Percentiles rank a stretch among this genome's conserved stretches.
Conservation (phyloP, 2,329 filamentous ascomycete species). For the Fusarium sp. region DNA sequence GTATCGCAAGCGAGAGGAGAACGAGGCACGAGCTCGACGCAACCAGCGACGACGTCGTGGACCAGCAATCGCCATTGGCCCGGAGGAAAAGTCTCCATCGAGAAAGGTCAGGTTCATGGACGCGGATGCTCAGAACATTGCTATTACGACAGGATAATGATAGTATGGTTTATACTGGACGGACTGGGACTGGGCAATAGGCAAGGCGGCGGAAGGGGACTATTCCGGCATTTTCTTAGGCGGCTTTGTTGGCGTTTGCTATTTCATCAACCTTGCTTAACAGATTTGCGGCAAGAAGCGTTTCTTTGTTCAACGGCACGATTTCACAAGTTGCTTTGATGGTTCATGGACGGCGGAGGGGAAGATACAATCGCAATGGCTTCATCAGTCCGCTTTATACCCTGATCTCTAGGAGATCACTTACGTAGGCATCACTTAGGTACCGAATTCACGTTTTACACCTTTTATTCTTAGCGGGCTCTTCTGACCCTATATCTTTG, state of each 20-base stretch:
- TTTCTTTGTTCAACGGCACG: not conserved
- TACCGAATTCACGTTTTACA: slow-evolving; percentile 2
- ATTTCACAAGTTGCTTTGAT: slow-evolving; percentile 5
- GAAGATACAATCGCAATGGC: slow-evolving; percentile 20
- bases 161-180: not conserved
- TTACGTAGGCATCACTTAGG: slow-evolving; percentile 9
- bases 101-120: slow-evolving; percentile 56
- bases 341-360: slow-evolving; percentile 12
- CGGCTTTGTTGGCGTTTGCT: slow-evolving; percentile 24
- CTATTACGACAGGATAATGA: slow-evolving; percentile 46
- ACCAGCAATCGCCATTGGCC: slow-evolving; percentile 37
- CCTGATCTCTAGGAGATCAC: slow-evolving; percentile 23
- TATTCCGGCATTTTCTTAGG: slow-evolving; percentile 5
- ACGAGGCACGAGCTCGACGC: slow-evolving; percentile 66
- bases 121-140: slow-evolving; percentile 48
- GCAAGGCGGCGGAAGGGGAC: not conserved
- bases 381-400: slow-evolving; percentile 27
- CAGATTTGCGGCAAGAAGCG: not conserved
- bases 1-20: slow-evolving; percentile 70
- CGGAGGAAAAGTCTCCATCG: slow-evolving; percentile 33
- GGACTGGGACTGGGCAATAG: not conserved
- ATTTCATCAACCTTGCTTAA: slow-evolving; percentile 7
- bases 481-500: not conserved
- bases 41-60: slow-evolving; percentile 61
- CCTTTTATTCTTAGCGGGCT: not conserved